These are phyloP conservation scores for Arthroderma uncinatum DNA, from an alignment of 2,329 filamentous ascomycete species.

Conservation along the genomic window DNA sequence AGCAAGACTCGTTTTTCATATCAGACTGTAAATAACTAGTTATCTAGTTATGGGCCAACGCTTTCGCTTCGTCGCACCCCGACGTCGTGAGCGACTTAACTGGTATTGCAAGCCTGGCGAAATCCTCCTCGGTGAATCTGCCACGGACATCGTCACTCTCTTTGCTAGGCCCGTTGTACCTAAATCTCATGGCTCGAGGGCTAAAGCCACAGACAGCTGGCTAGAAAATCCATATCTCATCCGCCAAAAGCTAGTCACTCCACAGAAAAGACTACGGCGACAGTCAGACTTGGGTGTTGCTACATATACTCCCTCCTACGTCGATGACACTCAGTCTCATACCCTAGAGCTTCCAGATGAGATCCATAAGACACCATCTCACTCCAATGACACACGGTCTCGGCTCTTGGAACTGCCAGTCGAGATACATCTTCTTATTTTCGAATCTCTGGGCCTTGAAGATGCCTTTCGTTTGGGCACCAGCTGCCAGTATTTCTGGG, in stretches of 20 bases:
- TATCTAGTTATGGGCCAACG: constrained; percentile 7
- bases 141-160: constrained; percentile 14
- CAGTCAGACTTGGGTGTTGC: background rate
- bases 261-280: background rate
- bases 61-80: constrained; percentile 7
- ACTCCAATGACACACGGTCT: too few species aligned
- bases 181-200: background rate
- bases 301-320: background rate
- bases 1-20: too few species aligned
- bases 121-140: constrained; percentile 14
- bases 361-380: too few species aligned
- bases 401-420: constrained; percentile 12
- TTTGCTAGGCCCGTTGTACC: constrained; percentile 14
- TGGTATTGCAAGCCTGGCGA: constrained; percentile 12
- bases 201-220: background rate
- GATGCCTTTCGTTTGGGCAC: constrained; percentile 15
- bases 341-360: too few species aligned
- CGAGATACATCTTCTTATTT: constrained; percentile 12
- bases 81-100: constrained; percentile 6
- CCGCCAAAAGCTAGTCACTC: background rate
- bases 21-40: too few species aligned
- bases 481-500: constrained; percentile 16
- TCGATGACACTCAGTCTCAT: background rate
- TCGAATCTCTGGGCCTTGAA: constrained; percentile 13
- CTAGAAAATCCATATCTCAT: too few species aligned